These are phyloP conservation scores for Lactuca saligna DNA, from an alignment of 129 eudicot genomes.

Conservation along the genomic window DNA sequence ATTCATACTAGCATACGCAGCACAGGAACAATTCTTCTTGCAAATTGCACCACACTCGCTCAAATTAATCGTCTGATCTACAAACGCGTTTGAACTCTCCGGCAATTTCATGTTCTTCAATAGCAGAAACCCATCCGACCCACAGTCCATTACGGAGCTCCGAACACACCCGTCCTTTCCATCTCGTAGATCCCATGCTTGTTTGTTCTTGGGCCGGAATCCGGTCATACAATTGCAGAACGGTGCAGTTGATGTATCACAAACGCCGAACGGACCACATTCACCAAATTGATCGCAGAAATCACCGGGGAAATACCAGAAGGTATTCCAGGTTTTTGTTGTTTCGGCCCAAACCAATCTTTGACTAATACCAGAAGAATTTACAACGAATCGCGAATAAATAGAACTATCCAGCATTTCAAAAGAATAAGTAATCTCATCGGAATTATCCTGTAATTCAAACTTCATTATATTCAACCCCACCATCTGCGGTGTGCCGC, in stretches of 20 bases:
- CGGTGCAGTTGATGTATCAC: constrained; percentile 40
- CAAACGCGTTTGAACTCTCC: constrained; percentile 43
- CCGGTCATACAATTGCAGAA: constrained; percentile 54
- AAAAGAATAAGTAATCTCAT: constrained; percentile 44
- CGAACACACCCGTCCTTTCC: constrained; percentile 73
- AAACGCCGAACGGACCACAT: constrained; percentile 59
- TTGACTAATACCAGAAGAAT: constrained; percentile 25
- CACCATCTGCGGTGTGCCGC: constrained; percentile 58
- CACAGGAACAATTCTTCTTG: constrained; percentile 50
- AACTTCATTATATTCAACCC: constrained; percentile 13
- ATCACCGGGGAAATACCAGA: constrained; percentile 64
- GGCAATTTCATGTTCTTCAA: constrained; percentile 68
- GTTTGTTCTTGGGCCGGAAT: constrained; percentile 43
- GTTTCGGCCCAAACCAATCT: constrained; percentile 52
- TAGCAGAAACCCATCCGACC: constrained; percentile 45
- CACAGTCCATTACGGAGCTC: constrained; percentile 41
- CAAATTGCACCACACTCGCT: constrained; percentile 46
- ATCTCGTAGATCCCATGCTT: constrained; percentile 59
- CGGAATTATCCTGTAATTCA: constrained; percentile 8
- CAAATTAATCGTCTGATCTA: constrained; percentile 43
- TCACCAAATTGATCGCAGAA: constrained; percentile 50
- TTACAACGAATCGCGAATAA: constrained; percentile 46
- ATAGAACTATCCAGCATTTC: constrained; percentile 25
- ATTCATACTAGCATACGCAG: constrained; percentile 49
- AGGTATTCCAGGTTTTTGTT: constrained; percentile 36